A percentile compares a stretch with the other conserved stretches of the same genome.
These are phyloP conservation scores for Fraxinus sp. DNA, from an alignment of 305 asterid genomes.

Conservation along the genomic window DNA sequence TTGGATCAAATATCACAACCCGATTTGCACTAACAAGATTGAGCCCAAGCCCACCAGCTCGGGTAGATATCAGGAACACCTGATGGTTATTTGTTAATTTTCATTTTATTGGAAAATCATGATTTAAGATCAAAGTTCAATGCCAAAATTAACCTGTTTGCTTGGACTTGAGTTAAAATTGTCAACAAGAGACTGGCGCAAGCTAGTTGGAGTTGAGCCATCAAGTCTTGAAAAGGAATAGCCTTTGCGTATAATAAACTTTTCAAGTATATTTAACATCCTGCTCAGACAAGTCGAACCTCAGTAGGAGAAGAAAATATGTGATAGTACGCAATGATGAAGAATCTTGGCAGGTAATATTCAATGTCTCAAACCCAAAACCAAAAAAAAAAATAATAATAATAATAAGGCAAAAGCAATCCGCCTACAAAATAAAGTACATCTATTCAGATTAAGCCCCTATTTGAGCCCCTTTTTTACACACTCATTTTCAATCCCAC, in stretches of 20 bases:
- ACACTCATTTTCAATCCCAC: no score
- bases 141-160: constrained; percentile 63
- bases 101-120: not conserved
- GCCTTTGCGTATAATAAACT: constrained; percentile 88
- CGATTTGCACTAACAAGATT: constrained; percentile 96
- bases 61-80: constrained; percentile 94
- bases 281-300: constrained; percentile 37
- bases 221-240: constrained; percentile 85
- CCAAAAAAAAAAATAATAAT: not conserved
- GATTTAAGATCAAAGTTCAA: constrained; percentile 8
- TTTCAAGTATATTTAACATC: constrained; percentile 95
- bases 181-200: constrained; percentile 89
- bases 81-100: constrained; percentile 27
- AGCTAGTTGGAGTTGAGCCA: constrained; percentile 85
- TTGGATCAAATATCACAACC: constrained; percentile 92
- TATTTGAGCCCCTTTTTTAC: no score
- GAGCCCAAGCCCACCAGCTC: constrained; percentile 98
- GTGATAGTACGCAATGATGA: not conserved
- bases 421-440: not conserved
- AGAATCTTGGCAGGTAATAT: not conserved
- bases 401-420: not conserved
- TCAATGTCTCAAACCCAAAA: not conserved
- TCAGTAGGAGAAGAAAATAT: constrained; percentile 15
- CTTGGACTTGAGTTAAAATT: constrained; percentile 94
- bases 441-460: not conserved